Evolutionary conservation across 495 filamentous ascomycete species (phyloP).

Genomic region (Hypomontagnella monticulosa): DNA sequence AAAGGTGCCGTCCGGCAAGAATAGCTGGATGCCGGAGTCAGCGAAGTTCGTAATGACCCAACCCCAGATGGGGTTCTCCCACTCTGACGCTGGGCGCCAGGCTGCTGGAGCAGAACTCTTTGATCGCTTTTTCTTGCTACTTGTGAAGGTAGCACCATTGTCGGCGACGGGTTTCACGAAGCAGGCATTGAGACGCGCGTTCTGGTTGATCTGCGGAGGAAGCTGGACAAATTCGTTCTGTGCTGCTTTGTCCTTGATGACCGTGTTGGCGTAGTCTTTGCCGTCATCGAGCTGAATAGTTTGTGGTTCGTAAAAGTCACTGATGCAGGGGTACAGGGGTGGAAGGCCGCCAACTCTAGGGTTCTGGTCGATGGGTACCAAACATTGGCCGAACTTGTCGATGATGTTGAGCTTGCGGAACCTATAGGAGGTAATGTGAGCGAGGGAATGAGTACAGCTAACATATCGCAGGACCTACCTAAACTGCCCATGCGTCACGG

Average conservation of each 20-base stretch:
- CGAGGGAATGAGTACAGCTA: too few relatives aligned
- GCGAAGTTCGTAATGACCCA: constrained; percentile 65
- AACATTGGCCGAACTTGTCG: constrained; percentile 52
- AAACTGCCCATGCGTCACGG: constrained; percentile 59
- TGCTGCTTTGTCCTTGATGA: constrained; percentile 15
- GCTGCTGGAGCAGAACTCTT: too few relatives aligned
- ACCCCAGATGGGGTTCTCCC: constrained; percentile 64
- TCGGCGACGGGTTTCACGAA: too few relatives aligned
- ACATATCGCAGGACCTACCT: too few relatives aligned
- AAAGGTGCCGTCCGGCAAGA: constrained; percentile 59
- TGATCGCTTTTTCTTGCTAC: too few relatives aligned
- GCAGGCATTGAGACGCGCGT: too few relatives aligned
- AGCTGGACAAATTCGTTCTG: constrained; percentile 57
- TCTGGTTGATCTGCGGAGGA: constrained; percentile 60
- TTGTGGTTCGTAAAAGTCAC: constrained; percentile 34
- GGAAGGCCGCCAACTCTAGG: constrained; percentile 38
- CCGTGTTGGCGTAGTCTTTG: too few relatives aligned
- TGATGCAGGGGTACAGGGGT: constrained; percentile 47
- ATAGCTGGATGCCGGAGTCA: constrained; percentile 60
- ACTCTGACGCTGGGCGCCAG: too few relatives aligned
- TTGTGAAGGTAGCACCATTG: too few relatives aligned
- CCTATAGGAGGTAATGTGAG: too few relatives aligned
- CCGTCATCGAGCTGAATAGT: too few relatives aligned
- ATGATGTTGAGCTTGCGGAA: constrained; percentile 61
- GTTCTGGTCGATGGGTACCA: constrained; percentile 46